Evolutionary conservation across 2,329 filamentous ascomycete species (phyloP).

Genomic region (Colletotrichum eremochloae): DNA sequence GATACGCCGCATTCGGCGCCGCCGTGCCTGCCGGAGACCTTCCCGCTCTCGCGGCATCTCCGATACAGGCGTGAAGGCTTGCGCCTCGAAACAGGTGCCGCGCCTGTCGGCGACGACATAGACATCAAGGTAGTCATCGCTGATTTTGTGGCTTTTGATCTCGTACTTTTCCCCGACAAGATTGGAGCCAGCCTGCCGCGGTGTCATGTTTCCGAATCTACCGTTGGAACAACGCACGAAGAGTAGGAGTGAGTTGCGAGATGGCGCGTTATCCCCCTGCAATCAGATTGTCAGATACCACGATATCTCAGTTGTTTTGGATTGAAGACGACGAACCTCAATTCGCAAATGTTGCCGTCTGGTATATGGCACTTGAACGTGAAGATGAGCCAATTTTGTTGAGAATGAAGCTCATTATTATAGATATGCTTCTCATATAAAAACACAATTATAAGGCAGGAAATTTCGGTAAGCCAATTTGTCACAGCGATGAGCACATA

Average conservation of each 20-base stretch:
- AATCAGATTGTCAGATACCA: background rate
- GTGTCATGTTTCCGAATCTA: background rate
- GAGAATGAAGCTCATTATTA: background rate
- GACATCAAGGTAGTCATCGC: conserved; percentile 15
- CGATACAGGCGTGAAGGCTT: conserved; percentile 5
- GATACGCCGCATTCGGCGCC: conserved; percentile 22
- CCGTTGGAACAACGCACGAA: background rate
- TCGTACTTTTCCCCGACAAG: conserved; percentile 3
- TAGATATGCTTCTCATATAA: background rate
- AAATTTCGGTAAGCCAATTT: background rate
- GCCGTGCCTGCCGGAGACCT: conserved; percentile 7
- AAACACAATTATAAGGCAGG: background rate
- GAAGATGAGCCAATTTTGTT: background rate
- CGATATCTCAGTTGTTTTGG: background rate
- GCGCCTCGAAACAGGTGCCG: conserved; percentile 7
- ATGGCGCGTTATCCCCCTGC: background rate
- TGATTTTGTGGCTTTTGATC: background rate
- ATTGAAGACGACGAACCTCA: background rate
- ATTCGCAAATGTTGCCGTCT: background rate
- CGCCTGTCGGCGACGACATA: conserved; percentile 9
- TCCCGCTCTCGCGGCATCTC: conserved; percentile 10
- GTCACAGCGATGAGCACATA: too few species aligned
- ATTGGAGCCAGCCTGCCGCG: too few species aligned
- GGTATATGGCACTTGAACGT: background rate
- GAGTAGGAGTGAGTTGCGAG: background rate